Conservation (phyloP, 768 basidiomycete species). For the Boletus subcaerulescens region DNA sequence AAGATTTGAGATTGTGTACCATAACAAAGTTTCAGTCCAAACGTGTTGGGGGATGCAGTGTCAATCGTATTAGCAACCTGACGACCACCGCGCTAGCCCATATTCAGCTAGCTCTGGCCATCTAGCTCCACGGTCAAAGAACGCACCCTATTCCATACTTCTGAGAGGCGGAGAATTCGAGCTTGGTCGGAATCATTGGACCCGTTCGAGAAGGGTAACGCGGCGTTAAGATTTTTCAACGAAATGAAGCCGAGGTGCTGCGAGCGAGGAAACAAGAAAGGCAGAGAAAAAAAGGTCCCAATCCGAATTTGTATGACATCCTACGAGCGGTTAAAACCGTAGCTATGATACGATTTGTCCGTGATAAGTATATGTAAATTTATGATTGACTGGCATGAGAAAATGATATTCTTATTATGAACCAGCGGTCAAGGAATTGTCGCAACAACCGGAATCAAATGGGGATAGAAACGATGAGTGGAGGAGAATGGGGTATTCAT, state of each 20-base stretch:
- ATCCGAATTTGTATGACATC: constrained; percentile 1
- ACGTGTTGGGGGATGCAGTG: neutral
- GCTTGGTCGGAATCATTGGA: constrained; percentile 3
- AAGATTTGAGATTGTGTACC: neutral
- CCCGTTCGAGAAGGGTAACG: constrained; percentile 8
- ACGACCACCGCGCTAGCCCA: constrained; percentile 9
- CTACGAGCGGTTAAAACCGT: constrained; percentile 1
- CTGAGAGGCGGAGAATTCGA: neutral
- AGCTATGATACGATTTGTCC: constrained; percentile 21
- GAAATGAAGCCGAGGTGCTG: constrained; percentile 6
- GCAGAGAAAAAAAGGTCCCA: neutral
- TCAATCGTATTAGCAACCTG: neutral
- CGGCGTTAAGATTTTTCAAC: constrained; percentile 9
- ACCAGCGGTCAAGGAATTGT: constrained; percentile 8
- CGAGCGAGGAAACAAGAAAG: neutral
- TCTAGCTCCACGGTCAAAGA: constrained; percentile 2
- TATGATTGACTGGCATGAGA: constrained; percentile 23
- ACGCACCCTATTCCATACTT: constrained; percentile 7
- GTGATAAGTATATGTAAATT: neutral
- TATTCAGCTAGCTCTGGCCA: constrained; percentile 18
- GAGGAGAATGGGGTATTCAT: constrained; percentile 12
- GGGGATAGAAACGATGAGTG: constrained; percentile 15
- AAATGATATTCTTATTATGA: constrained; percentile 13
- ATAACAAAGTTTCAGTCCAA: constrained; percentile 9
- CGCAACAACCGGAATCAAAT: constrained; percentile 9